Evolutionary conservation across 2,329 filamentous ascomycete species (phyloP).

Genomic region (Ceratocystis colombiana): DNA sequence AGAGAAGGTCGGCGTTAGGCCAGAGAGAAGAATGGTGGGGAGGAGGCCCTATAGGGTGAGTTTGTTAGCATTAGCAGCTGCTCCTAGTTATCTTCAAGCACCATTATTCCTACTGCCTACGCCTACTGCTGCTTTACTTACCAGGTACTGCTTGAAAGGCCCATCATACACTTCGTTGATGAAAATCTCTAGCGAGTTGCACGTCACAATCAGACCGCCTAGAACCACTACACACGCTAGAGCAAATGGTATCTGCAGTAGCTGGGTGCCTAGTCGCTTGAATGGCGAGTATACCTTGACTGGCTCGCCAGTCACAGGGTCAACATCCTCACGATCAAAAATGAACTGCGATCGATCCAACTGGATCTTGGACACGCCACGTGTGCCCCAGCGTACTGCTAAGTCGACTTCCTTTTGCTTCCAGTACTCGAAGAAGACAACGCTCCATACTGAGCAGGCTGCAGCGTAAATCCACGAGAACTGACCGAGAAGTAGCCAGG

Average conservation of each 20-base stretch:
- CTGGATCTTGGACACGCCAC: conserved; percentile 73
- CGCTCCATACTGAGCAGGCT: conserved; percentile 72
- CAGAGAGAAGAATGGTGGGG: conserved; percentile 77
- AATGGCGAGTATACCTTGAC: conserved; percentile 64
- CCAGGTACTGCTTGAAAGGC: conserved; percentile 73
- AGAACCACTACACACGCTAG: conserved; percentile 60
- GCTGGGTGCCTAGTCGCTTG: conserved; percentile 65
- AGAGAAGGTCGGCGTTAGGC: conserved; percentile 67
- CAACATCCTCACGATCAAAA: conserved; percentile 65
- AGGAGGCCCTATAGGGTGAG: conserved; percentile 57
- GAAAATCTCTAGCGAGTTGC: conserved; percentile 91
- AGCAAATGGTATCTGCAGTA: conserved; percentile 78
- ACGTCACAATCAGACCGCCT: conserved; percentile 71
- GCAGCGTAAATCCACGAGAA: conserved; percentile 76
- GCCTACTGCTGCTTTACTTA: conserved; percentile 35
- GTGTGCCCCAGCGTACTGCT: conserved; percentile 77
- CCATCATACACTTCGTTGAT: conserved; percentile 89
- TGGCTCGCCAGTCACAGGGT: conserved; percentile 72
- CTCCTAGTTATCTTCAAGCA: too few relatives aligned
- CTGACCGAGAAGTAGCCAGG: conserved; percentile 73
- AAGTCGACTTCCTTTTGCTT: conserved; percentile 85
- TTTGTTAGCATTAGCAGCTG: conserved; percentile 7
- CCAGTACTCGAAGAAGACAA: conserved; percentile 91
- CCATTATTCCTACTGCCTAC: not conserved
- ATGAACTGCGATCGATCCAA: conserved; percentile 65